Evolutionary conservation across 768 basidiomycete genomes (phyloP).

Genomic region (Lentinula lateritia): DNA sequence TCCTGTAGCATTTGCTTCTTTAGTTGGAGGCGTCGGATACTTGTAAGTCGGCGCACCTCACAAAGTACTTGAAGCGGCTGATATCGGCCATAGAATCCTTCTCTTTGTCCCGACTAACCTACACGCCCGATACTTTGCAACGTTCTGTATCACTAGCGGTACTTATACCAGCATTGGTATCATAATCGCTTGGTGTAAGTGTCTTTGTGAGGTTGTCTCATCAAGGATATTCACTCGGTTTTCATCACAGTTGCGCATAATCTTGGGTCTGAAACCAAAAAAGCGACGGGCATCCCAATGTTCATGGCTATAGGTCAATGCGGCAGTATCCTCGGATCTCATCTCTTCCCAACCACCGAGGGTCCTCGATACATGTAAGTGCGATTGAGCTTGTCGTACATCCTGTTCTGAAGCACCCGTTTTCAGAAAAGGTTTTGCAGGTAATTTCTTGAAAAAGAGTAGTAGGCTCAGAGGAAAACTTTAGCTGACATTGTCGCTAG

Average conservation of each 20-base stretch:
- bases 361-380: constrained; percentile 63
- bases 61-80: background rate
- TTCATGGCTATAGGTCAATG: constrained; percentile 81
- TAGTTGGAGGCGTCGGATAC: constrained; percentile 55
- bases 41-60: constrained; percentile 33
- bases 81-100: constrained; percentile 37
- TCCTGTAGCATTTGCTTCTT: constrained; percentile 38
- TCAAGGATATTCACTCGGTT: background rate
- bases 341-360: constrained; percentile 60
- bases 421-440: constrained; percentile 52
- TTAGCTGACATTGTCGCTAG: constrained; percentile 18
- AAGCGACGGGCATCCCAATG: constrained; percentile 69
- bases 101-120: constrained; percentile 46
- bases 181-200: constrained; percentile 73
- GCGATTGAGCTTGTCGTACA: background rate
- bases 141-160: constrained; percentile 71
- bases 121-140: constrained; percentile 71
- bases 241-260: constrained; percentile 57
- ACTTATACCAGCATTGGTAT: constrained; percentile 75
- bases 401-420: background rate
- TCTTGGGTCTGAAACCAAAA: constrained; percentile 73
- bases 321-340: constrained; percentile 71
- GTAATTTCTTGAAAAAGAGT: constrained; percentile 23
- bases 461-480: background rate
- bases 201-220: background rate